Evolutionary conservation across 768 basidiomycete species (phyloP).

Genomic region (Hypholoma sublateritium): DNA sequence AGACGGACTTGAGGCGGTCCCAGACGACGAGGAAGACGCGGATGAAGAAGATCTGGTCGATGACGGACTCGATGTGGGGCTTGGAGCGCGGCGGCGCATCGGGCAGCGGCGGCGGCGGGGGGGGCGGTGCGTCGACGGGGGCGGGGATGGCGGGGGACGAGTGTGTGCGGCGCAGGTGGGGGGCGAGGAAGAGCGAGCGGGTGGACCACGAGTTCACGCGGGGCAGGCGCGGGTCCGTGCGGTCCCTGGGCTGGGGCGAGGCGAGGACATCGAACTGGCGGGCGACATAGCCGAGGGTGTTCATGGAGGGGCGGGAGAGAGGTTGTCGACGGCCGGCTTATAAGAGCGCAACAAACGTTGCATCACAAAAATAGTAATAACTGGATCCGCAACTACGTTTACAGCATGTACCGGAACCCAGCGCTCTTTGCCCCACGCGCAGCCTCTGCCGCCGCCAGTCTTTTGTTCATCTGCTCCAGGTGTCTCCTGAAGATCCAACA

Average conservation of each 20-base stretch:
- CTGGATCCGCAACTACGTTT: conserved; percentile 6
- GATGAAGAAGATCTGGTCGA: conserved; percentile 67
- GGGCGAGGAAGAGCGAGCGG: conserved; percentile 48
- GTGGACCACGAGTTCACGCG: conserved; percentile 61
- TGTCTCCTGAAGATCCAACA: conserved; percentile 47
- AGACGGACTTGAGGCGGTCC: conserved; percentile 64
- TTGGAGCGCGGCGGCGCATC: conserved; percentile 33
- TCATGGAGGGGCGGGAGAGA: conserved; percentile 47
- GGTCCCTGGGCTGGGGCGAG: conserved; percentile 55
- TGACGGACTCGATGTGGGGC: conserved; percentile 38
- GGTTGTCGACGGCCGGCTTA: not conserved
- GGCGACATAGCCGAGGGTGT: conserved; percentile 79
- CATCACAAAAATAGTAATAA: conserved; percentile 3
- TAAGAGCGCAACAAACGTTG: conserved; percentile 6
- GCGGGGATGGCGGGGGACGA: conserved; percentile 56
- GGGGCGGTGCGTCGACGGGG: conserved; percentile 18
- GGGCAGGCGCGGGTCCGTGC: conserved; percentile 32
- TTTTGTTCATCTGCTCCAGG: conserved; percentile 38
- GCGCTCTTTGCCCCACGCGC: conserved; percentile 37
- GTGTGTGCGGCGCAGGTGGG: conserved; percentile 29
- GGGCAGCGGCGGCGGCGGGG: conserved; percentile 24
- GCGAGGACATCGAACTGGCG: conserved; percentile 80
- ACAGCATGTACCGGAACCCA: conserved; percentile 54
- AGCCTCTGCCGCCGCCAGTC: conserved; percentile 33
- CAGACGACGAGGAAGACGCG: conserved; percentile 69